Base-by-base conservation (phyloP, 768 basidiomycete genomes). In the Tricholoma furcatifolium region DNA sequence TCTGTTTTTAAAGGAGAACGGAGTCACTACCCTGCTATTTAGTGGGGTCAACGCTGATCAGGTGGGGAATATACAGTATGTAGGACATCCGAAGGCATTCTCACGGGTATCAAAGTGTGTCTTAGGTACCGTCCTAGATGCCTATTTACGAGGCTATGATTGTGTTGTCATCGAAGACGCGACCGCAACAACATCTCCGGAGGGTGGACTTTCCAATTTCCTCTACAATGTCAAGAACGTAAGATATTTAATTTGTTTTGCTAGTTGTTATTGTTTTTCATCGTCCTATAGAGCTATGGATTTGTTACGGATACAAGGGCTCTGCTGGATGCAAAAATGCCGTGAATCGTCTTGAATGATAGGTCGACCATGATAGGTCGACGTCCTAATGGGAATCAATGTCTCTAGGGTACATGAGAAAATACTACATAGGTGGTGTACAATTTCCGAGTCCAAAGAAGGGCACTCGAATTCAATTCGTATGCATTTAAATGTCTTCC, bases 41-140 rank as follows among this genome's bases (percentile, higher is more conserved):
- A 77, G 80, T 27, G 85, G 84, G 27, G 85, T 87, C 15, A 87
- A 86, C 60, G 72, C 85, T 6, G 84, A 85, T 59, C 83, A 85
- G 77, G 85, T 83, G 51, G 50, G 54, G 21, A 15, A 27, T 39
- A 43, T 21, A 17, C 5, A n/a, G 10, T 45, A 20, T 18, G 40
- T 38, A 17, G 1, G 7, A 12, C 14, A 32, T 42, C 8, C 24
- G 8, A n/a, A 24, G 31, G 6, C n/a, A 2, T 9, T 20, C 39
- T 44, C 7, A 47, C 14, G 34, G 24, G 43, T 47, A 15, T 43
- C 20, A 30, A 54, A 85, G 83, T 86, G 86, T 57, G 85, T 87
- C 23, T 67, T 77, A 10, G 85, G 85, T 3, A 87, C 85, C 1
- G 59, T 87, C 27, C 73, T 78, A 6, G 84, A 86, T 55, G 80